Evolutionary conservation across 768 basidiomycete species (phyloP), one percentile per base, ranked within the genome.

Genomic region (Termitomyces sp.): DNA sequence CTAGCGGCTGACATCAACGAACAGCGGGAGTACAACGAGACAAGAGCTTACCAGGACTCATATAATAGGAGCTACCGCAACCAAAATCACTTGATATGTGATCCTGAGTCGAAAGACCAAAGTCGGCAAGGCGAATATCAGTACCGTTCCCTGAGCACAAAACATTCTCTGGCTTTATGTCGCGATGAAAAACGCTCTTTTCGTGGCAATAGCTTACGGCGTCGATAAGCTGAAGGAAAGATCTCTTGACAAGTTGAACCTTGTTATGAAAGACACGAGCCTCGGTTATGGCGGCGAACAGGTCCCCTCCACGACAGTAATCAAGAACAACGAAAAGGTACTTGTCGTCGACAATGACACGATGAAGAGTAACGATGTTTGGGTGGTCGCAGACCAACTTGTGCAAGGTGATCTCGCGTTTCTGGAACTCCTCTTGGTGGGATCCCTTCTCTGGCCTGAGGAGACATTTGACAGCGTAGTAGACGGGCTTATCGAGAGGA

Each of bases 131-230:
- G 55, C 77, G 78, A 35, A 92, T 75, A 59, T 73, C 70, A 41
- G 69, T 65, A 16, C 86, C 85, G 50, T 70, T 83, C 65, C 69
- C 71, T 58, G 68, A 79, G 65, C 82, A 85, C 37, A 94, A 72
- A 27, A 92, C 77, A 68, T 87, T 92, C 68, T 93, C 92, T 0
- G 92, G 92, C 70, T 95, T 94, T 65, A 95, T 80, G 65, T 94
- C 91, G 25, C 92, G 87, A 71, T 95, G 93, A 66, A 81, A 92
- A 59, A 95, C 83, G 10, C 84, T 82, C 41, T 77, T 75, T 41
- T 74, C 68, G 64, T 95, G 91, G 65, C 88, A 91, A 66, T 87
- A 79, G 48, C 86, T 78, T 42, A 95, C 82, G 1, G 89, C 89
- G 61, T 92, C 89, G 51, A 95, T 72, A 49, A 95, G 82, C 65